phyloP scores from a whole-genome alignment of 441 rosid species.

The Adansonia gregorii region DNA sequence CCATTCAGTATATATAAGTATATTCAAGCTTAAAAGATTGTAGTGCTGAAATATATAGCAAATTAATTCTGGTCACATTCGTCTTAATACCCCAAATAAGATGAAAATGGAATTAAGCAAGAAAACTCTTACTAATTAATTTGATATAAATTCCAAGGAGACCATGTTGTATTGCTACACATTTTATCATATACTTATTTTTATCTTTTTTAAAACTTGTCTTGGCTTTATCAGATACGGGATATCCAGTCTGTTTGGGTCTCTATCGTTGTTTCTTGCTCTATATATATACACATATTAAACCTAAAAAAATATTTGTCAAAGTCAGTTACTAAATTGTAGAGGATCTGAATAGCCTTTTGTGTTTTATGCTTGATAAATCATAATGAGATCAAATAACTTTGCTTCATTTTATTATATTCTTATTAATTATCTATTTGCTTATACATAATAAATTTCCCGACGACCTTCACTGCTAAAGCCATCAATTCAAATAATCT shows the following conservation, averaged over 20 bases:
- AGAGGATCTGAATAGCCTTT: neutral
- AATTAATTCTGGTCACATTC: neutral
- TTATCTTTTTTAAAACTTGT: neutral
- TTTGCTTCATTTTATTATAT: neutral
- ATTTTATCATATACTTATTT: neutral
- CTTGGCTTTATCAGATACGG: neutral
- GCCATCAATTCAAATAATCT: slow-evolving; percentile 5
- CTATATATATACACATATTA: neutral
- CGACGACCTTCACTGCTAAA: neutral
- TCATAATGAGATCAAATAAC: neutral
- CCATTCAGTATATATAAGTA: no score
- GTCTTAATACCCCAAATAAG: neutral
- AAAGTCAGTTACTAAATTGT: neutral
- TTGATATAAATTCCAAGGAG: neutral
- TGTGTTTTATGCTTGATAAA: neutral
- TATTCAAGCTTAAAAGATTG: no score
- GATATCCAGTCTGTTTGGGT: neutral
- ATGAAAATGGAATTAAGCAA: neutral
- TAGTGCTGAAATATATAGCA: no score
- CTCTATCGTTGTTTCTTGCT: neutral
- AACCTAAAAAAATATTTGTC: neutral
- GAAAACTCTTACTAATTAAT: neutral
- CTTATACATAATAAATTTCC: neutral
- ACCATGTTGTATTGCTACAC: neutral
- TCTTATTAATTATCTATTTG: neutral